Evolutionary conservation across 495 filamentous ascomycete genomes (phyloP), one percentile per base, ranked within the genome.

Genomic region (Trichoderma asperelloides): DNA sequence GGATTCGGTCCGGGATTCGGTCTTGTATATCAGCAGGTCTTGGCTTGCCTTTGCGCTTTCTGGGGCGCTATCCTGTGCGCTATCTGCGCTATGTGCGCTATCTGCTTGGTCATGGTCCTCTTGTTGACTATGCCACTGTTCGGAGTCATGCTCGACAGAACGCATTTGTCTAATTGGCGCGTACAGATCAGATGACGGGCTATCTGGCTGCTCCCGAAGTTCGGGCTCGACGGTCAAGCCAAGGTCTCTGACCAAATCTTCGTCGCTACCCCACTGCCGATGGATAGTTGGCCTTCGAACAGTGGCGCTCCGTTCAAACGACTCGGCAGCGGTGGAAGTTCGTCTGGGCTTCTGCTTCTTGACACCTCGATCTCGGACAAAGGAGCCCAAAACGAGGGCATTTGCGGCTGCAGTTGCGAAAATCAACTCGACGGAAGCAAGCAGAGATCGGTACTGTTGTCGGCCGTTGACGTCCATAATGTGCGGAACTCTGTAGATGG

Each of bases 371-470:
- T 93, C 91, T 2, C 91, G 85, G 18, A 93, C 87, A 68, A 93
- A 95, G 0, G 90, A 91, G 45, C 91, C 91, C 18, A 96, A 85
- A 0, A 93, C 88, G 23, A 96, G 78, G 8, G 85, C 84, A 73
- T 96, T 95, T 15, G 91, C 87, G 8, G 91, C 87, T 1, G 86
- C 85, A 16, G 90, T 90, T 39, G 91, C 88, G 60, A 89, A 88
- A 27, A 95, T 84, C 12, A 91, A 85, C 70, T 96, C 91, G 40
- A 95, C 75, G 0, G 89, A 91, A 16, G 91, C 91, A 47, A 89
- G 78, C 13, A 96, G 84, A 6, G 91, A 91, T 40, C 91, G 87
- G 66, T 85, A 88, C 69, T 89, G 88, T 71, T 96, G 91, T 43
- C 81, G 81, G 3, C 89, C 88, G 63, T 84, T 71, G 30, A 79